Conservation (phyloP, 2,329 filamentous ascomycete genomes). For the Madurella fahalii region DNA sequence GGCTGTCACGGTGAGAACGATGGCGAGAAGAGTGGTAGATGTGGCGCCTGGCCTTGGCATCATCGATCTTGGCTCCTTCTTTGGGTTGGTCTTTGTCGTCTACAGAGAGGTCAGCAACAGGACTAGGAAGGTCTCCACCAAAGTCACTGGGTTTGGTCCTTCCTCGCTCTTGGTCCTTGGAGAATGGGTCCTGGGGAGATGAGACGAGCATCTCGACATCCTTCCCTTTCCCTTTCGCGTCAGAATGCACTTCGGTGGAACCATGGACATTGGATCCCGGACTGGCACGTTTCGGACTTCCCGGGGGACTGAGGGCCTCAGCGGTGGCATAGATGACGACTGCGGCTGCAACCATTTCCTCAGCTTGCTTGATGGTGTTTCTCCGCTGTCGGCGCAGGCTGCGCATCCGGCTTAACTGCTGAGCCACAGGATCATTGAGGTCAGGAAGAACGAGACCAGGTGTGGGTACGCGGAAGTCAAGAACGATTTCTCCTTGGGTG, state of each 20-base stretch:
- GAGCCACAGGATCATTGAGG: conserved; percentile 36
- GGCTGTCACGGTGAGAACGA: conserved; percentile 34
- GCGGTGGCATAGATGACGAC: conserved; percentile 52
- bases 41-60: conserved; percentile 35
- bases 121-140: conserved; percentile 39
- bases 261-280: conserved; percentile 29
- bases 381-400: conserved; percentile 44
- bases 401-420: conserved; percentile 38
- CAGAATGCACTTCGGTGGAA: conserved; percentile 27
- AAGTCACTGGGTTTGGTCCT: conserved; percentile 31
- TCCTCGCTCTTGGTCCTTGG: conserved; percentile 25
- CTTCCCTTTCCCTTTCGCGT: conserved; percentile 27
- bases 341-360: conserved; percentile 51
- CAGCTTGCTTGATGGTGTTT: conserved; percentile 42
- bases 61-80: conserved; percentile 35
- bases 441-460: conserved; percentile 47
- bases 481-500: conserved; percentile 25
- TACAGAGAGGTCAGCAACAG: conserved; percentile 55
- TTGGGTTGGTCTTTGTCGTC: conserved; percentile 43
- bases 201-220: conserved; percentile 22
- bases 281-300: conserved; percentile 33
- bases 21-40: conserved; percentile 39
- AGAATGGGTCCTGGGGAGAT: conserved; percentile 25
- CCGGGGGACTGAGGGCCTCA: conserved; percentile 42
- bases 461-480: conserved; percentile 39